phyloP scores from a whole-genome alignment of 2,329 filamentous ascomycete genomes.

The Penicillium sp. region DNA sequence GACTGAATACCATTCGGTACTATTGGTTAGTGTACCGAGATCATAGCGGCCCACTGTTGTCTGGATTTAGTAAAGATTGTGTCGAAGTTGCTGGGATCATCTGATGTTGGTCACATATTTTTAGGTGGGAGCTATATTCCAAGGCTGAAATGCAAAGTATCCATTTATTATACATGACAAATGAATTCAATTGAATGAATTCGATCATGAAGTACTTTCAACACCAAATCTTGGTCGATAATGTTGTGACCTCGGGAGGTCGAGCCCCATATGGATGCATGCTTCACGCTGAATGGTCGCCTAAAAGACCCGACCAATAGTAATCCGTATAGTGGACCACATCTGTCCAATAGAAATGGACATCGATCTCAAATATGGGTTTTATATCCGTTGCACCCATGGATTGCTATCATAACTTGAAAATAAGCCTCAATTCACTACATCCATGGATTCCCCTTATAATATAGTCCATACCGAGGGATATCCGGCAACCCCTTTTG shows the following conservation, averaged over 20 bases:
- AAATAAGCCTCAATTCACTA: neutral
- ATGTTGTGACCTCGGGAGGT: neutral
- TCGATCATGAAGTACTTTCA: neutral
- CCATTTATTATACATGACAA: neutral
- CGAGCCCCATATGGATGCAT: neutral
- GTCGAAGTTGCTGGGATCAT: neutral
- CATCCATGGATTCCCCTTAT: neutral
- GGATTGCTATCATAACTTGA: neutral
- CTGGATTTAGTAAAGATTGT: neutral
- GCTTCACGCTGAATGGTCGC: conserved; percentile 1
- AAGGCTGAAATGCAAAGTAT: neutral
- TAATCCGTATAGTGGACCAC: accelerated
- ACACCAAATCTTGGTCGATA: neutral
- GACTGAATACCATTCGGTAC: neutral
- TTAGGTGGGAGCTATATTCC: neutral
- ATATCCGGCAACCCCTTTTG: no score
- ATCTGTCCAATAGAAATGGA: neutral
- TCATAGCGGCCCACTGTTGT: neutral
- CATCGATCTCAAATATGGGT: neutral
- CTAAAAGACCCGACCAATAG: neutral
- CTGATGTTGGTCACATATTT: neutral
- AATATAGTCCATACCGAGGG: neutral
- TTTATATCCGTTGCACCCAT: neutral
- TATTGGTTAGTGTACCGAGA: neutral
- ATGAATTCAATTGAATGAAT: neutral